Evolutionary conservation across 164 flowering plant species (phyloP), one percentile per base, ranked within the genome.

Genomic region (Cinnamomum micranthum): DNA sequence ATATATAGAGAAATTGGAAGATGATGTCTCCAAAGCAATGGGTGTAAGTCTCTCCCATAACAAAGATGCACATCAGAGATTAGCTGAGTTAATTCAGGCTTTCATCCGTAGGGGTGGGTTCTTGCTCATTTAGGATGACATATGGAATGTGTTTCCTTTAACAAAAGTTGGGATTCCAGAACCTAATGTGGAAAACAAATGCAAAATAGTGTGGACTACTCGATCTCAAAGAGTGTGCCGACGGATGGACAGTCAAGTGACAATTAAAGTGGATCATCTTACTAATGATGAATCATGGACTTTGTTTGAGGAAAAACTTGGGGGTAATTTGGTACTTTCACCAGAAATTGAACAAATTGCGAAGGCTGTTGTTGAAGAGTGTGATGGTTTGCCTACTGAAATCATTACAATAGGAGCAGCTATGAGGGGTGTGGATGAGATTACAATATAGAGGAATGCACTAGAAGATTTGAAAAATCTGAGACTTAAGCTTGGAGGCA

Each of bases 41-140:
- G 65, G n/a, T 17, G 27, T 72, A 17, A 9, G 19, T 4, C 27
- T 13, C n/a, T 15, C 6, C 13, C 50, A 6, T 4, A 33, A 28
- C 6, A 27, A 55, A 24, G 65, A 27, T 27, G 47, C 14, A 9
- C 27, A n/a, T 10, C 19, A 25, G 13, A 72, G 4, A 20, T 65
- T 50, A 72, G 33, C 7, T 6, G 14, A 59, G 24, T 55, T 72
- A 35, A 58, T 15, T 24, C n/a, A 58, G 5, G 58, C 62, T 19
- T 58, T 72, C 2, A 2, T 10, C 14, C 20, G 20, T 50, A n/a
- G 25, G 63, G 23, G 22, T 5, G 60, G 27, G 65, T 58, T 55
- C n/a, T 1, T 72, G 12, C n/a, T 72, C 19, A 72, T 72, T 22
- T n/a, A 60, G 58, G 74, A 72, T 20, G 74, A 60, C 27, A 28